A percentile compares a stretch with the other conserved stretches of the same genome.
phyloP scores from a whole-genome alignment of 495 filamentous ascomycete species.

The Choiromyces venosus region DNA sequence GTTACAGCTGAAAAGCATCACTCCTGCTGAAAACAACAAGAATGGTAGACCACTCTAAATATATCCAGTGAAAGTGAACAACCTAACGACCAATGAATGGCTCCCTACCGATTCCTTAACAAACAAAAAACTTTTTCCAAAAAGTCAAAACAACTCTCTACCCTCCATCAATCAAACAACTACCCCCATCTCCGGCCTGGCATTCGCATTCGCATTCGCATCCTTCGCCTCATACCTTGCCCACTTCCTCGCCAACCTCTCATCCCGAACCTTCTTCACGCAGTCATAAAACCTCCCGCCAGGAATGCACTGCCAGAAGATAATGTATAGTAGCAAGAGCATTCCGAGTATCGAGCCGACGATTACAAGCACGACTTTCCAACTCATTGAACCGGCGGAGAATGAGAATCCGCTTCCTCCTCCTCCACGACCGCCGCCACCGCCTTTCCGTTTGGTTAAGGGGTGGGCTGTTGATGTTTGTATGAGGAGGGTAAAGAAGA shows the following conservation, averaged over 20 bases:
- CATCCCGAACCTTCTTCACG: background rate
- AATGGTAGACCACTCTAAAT: too few relatives aligned
- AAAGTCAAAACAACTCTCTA: background rate
- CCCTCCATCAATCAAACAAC: too few relatives aligned
- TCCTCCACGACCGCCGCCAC: background rate
- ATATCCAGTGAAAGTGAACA: too few relatives aligned
- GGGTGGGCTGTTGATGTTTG: background rate
- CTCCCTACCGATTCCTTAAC: too few relatives aligned
- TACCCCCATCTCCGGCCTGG: background rate
- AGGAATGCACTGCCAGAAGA: background rate
- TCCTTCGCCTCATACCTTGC: background rate
- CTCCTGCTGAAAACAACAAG: too few relatives aligned
- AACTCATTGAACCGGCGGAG: background rate
- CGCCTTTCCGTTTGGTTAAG: conserved; percentile 17
- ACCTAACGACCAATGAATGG: too few relatives aligned
- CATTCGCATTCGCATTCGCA: background rate
- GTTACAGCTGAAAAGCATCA: too few relatives aligned
- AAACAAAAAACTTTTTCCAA: too few relatives aligned
- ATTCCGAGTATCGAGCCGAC: background rate
- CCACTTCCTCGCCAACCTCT: background rate
- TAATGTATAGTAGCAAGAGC: background rate
- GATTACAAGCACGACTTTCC: background rate
- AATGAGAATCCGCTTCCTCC: background rate
- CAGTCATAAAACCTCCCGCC: background rate
- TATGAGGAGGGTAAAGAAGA: conserved; percentile 20